Evolutionary conservation across 2,329 filamentous ascomycete genomes (phyloP).

Genomic region (Epichloe baconii): DNA sequence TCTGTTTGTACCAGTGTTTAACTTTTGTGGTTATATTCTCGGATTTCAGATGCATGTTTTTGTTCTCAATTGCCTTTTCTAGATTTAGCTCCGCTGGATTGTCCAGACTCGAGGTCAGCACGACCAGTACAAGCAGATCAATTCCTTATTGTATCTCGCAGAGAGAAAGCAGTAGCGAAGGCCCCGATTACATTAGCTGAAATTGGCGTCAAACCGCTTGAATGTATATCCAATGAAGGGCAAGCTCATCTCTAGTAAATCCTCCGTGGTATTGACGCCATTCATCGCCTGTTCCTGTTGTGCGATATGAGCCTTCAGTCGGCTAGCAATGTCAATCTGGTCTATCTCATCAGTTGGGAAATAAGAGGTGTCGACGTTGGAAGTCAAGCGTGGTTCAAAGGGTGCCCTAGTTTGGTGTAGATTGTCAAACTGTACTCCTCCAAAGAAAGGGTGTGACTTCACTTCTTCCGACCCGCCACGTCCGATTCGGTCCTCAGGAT

Average conservation of each 20-base stretch:
- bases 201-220: constrained; percentile 81
- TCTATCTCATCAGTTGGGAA: constrained; percentile 98
- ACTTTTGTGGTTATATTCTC: no score
- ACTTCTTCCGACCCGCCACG: constrained; percentile 79
- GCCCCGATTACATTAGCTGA: constrained; percentile 27
- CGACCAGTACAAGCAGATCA: no score
- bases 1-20: no score
- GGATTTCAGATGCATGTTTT: no score
- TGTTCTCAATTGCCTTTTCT: no score
- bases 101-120: no score
- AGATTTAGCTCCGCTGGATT: no score
- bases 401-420: constrained; percentile 85
- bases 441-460: constrained; percentile 80
- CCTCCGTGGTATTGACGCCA: constrained; percentile 15
- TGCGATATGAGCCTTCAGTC: constrained; percentile 69
- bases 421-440: constrained; percentile 86
- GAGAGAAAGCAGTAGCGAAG: no score
- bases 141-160: no score
- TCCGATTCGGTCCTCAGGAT: constrained; percentile 82
- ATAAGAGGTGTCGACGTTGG: constrained; percentile 91
- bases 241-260: constrained; percentile 87
- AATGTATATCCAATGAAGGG: constrained; percentile 61
- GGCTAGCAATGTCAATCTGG: constrained; percentile 82
- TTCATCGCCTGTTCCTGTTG: constrained; percentile 32
- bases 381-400: constrained; percentile 86